Evolutionary conservation across 2,329 filamentous ascomycete genomes (phyloP), one percentile per base, ranked within the genome.

Genomic region (Ceratocystiopsis sp.): DNA sequence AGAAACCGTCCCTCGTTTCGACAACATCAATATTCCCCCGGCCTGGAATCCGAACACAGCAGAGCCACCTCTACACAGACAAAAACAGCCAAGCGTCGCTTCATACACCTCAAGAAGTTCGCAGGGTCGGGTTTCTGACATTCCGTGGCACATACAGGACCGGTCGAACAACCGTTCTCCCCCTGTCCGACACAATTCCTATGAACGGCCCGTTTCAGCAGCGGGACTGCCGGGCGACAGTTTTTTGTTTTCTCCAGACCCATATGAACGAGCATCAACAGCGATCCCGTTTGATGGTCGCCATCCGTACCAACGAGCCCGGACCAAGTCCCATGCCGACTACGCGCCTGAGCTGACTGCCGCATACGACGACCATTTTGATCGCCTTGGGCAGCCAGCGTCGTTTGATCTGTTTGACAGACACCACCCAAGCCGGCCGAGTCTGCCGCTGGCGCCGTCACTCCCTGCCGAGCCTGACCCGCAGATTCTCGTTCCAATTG

Each of bases 401-500:
- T 29, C 35, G 14, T 32, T 44, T 21, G 42, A 43, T 8, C 41
- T 18, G 13, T 15, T 39, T 3, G 35, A 42, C 17, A n/a, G 34
- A 8, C 39, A 19, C 4, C 6, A 14, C 13, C 11, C 34, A 2
- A 32, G 42, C 19, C 21, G 42, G 10, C 33, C 41, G 13, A 39
- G 46, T 35, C 43, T 45, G 36, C 25, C 38, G 8, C 9, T 40
- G 13, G 37, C 4, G 15, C 32, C 36, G 14, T 13, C 40, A 42
- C 43, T 9, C 7, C 10, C 19, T 0, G 19, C n/a, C 4, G 42
- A 43, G 3, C 18, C 42, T 1, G 46, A 49, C 33, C 41, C 48
- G 1, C 44, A 34, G 21, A 45, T 52, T 14, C 44, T 52, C 6
- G 46, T 48, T 1, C 50, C 50, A 5, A 42, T 45, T 17, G 39